Evolutionary conservation across 2,329 filamentous ascomycete genomes (phyloP).

Genomic region (Nannizziopsis barbatae): DNA sequence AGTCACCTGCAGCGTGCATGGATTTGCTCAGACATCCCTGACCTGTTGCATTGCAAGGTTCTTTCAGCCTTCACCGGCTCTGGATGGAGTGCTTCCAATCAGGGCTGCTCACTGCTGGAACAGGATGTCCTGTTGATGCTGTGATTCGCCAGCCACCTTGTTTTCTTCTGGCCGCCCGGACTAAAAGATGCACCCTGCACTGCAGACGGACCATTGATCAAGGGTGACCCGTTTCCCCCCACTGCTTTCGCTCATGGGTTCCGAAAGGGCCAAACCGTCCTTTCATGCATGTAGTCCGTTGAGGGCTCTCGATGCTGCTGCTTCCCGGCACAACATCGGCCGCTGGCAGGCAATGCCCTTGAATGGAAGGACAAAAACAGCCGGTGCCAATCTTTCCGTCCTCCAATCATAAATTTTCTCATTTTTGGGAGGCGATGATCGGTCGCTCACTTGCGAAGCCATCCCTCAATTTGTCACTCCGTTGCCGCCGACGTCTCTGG

Average conservation of each 20-base stretch:
- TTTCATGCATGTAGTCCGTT: not conserved
- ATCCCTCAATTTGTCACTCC: not conserved
- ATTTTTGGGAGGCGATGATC: not conserved
- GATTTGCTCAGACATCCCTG: not conserved
- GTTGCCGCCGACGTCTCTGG: constrained; percentile 5
- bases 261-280: not conserved
- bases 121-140: not conserved
- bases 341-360: not conserved
- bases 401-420: no score
- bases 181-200: not conserved
- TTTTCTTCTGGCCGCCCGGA: constrained; percentile 7
- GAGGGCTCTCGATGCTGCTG: not conserved
- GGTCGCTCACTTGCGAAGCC: not conserved
- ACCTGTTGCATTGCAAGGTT: not conserved
- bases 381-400: no score
- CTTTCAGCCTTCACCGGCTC: not conserved
- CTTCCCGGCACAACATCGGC: not conserved
- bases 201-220: not conserved
- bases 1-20: not conserved
- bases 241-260: not conserved
- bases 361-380: no score
- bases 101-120: not conserved
- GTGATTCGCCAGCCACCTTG: constrained; percentile 2
- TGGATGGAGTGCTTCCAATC: not conserved
- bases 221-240: not conserved